These are phyloP conservation scores for Diplodia corticola DNA, from an alignment of 2,329 filamentous ascomycete species.

Conservation along the genomic window DNA sequence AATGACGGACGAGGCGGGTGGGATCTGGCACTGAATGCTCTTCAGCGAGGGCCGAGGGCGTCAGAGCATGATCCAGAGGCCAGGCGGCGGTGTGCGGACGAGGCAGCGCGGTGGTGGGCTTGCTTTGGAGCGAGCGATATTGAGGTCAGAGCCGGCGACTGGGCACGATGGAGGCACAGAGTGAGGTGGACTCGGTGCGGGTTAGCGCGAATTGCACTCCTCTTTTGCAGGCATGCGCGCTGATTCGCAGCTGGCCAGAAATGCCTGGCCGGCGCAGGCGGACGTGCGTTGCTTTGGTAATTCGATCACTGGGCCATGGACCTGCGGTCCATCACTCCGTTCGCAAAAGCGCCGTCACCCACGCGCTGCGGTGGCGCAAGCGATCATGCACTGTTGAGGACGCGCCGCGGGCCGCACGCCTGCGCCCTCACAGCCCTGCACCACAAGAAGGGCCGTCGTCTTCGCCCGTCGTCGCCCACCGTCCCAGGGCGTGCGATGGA, in stretches of 20 bases:
- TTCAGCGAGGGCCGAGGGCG: constrained; percentile 13
- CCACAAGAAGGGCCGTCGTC: too few species aligned
- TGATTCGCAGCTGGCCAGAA: constrained; percentile 15
- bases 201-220: constrained; percentile 23
- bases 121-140: constrained; percentile 14
- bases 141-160: constrained; percentile 20
- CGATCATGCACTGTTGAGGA: constrained; percentile 6
- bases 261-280: constrained; percentile 7
- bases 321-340: constrained; percentile 1
- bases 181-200: constrained; percentile 15
- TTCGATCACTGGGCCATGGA: constrained; percentile 7
- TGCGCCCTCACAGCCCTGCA: not conserved
- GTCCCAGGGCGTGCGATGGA: not conserved
- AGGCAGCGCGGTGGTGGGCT: constrained; percentile 6
- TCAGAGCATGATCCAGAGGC: constrained; percentile 6
- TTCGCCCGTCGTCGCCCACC: not conserved
- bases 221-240: constrained; percentile 21
- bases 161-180: constrained; percentile 15
- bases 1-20: constrained; percentile 20
- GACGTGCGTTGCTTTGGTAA: constrained; percentile 20
- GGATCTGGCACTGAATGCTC: constrained; percentile 1
- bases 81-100: constrained; percentile 1
- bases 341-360: constrained; percentile 4
- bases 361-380: constrained; percentile 7
- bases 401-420: constrained; percentile 1